Base-by-base conservation (phyloP, 1,284 basidiomycete species). In the Trichosporon sp. region DNA sequence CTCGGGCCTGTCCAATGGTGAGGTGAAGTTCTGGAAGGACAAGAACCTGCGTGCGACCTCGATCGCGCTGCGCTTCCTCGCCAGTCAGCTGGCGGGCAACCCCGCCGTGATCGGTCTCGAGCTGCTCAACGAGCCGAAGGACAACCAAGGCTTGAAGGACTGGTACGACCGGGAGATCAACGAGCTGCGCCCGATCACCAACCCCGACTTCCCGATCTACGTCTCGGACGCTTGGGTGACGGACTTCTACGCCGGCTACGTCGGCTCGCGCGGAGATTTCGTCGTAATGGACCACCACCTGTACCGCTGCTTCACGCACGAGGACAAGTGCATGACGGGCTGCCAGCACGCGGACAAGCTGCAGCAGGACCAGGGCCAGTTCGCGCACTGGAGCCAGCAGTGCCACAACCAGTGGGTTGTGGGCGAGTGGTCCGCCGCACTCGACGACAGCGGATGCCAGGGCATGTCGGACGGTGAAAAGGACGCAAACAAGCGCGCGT, bases 391-490 rank as follows among this genome's bases (percentile, higher is more conserved):
- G 61, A 29, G 21, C 4, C 52, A 57, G 2, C 67, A 74, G 58
- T 58, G 83, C 74, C 63, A 84, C 81, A 86, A 86, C 1, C 87
- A 84, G 1, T 68, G 94, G 13, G 83, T 94, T 58, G 83, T 94
- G 0, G 90, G 87, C n/a, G 92, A 95, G 75, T 95, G 90, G 88
- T 89, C 87, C 9, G 90, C 87, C 0, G 90, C 87, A 0, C 81
- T 95, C 33, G 89, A 91, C 73, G 86, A 87, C 0, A 82, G 83
- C 1, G 89, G 88, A 1, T 78, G 90, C 34, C 80, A 79, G 27
- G 27, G 27, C 49, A 54, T 54, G 49, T 81, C 79, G 6, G 81
- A 79, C 49, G 78, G 85, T 71, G 75, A 81, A 68, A 79, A 81
- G 70, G 82, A 85, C 78, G 73, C 83, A 73, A 78, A 82, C 74